Conservation (phyloP, 805 yeast species). For the Suhomyces emberorum region DNA sequence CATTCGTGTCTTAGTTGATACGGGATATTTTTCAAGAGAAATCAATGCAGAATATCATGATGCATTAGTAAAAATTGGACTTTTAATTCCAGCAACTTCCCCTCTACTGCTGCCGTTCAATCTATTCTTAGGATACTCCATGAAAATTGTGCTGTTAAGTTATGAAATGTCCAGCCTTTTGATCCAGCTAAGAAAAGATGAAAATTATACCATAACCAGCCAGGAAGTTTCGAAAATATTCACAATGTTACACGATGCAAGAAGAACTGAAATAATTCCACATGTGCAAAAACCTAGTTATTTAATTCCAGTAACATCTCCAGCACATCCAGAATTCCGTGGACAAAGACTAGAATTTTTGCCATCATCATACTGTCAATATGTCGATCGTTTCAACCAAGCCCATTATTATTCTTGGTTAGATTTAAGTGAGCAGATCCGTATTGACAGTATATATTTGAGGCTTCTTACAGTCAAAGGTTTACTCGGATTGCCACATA, state of each 20-base stretch:
- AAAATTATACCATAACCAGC: constrained; percentile 10
- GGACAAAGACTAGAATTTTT: constrained; percentile 14
- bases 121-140: constrained; percentile 31
- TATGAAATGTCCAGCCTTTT: constrained; percentile 24
- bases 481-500: constrained; percentile 17
- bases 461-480: constrained; percentile 22
- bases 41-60: constrained; percentile 30
- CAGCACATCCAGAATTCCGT: constrained; percentile 28
- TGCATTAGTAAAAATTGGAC: constrained; percentile 26
- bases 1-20: constrained; percentile 22
- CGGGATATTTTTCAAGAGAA: constrained; percentile 27
- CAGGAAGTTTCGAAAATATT: constrained; percentile 13
- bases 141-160: constrained; percentile 22
- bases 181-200: constrained; percentile 19
- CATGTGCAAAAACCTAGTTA: constrained; percentile 16
- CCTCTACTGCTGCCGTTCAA: constrained; percentile 22
- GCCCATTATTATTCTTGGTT: constrained; percentile 21
- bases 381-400: constrained; percentile 2
- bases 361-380: constrained; percentile 19
- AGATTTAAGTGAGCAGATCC: constrained; percentile 22
- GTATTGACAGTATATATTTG: constrained; percentile 19
- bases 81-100: constrained; percentile 15
- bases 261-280: constrained; percentile 24
- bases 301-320: constrained; percentile 22
- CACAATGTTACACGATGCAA: constrained; percentile 14